phyloP scores from a whole-genome alignment of 257 asterid genomes.

The Solanum paucissectum region DNA sequence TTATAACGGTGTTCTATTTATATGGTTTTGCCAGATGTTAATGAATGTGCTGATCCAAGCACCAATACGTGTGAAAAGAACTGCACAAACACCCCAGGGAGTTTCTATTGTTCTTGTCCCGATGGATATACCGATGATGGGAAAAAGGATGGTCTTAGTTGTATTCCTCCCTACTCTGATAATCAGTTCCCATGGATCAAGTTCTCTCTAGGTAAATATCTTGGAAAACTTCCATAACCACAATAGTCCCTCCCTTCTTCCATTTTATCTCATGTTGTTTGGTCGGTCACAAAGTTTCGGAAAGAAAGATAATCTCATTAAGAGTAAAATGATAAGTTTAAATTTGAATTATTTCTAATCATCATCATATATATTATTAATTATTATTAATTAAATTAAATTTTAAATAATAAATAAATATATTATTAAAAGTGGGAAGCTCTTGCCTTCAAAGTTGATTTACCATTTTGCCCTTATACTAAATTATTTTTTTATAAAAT shows the following conservation, averaged over 20 bases:
- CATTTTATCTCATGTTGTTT: neutral
- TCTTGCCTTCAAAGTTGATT: no score
- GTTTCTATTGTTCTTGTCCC: constrained; percentile 23
- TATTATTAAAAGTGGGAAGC: no score
- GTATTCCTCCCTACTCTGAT: neutral
- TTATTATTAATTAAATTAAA: no score
- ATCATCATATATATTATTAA: no score
- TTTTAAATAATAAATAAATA: no score
- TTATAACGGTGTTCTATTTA: neutral
- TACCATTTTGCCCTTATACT: no score
- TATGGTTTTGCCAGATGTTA: constrained; percentile 18
- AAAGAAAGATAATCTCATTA: neutral
- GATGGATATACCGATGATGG: neutral
- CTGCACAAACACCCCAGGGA: constrained; percentile 31
- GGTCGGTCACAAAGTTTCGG: neutral
- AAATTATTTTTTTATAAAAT: no score
- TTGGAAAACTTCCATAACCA: neutral
- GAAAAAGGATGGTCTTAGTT: neutral
- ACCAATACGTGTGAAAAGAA: constrained; percentile 18
- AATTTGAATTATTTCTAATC: no score
- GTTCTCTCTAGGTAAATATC: constrained; percentile 33
- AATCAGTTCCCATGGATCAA: neutral
- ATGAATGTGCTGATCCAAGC: neutral
- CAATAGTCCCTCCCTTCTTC: neutral
- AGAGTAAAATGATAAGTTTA: neutral